Evolutionary conservation across 495 filamentous ascomycete genomes (phyloP).

Genomic region (Neurospora hispaniola): DNA sequence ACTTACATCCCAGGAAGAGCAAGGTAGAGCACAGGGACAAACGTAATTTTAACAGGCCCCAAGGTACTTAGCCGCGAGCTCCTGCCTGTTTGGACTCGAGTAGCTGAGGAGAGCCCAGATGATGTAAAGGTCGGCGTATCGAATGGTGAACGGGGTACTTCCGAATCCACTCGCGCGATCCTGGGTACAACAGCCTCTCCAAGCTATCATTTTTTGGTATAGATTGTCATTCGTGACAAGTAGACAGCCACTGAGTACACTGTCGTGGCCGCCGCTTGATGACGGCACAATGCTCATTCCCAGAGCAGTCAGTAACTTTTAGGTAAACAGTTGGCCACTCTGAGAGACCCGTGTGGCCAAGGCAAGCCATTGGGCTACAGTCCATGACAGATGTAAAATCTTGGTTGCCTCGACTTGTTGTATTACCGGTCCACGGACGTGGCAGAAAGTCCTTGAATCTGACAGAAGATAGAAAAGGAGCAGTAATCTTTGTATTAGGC

Average conservation of each 20-base stretch:
- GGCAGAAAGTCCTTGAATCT: conserved; percentile 1
- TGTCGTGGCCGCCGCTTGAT: not conserved
- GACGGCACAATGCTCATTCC: not conserved
- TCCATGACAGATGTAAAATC: not conserved
- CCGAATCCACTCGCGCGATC: not conserved
- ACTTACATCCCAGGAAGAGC: not conserved
- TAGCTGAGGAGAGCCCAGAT: not conserved
- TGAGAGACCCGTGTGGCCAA: not conserved
- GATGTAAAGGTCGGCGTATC: not conserved
- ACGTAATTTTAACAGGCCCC: not conserved
- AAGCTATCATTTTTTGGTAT: not conserved
- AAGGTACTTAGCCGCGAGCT: not conserved
- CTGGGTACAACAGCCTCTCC: not conserved
- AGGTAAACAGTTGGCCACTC: not conserved
- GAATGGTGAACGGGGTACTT: not conserved
- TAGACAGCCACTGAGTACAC: not conserved
- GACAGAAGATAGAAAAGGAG: not conserved
- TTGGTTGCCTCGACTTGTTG: not conserved
- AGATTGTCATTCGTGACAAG: not conserved
- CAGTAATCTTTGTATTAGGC: not conserved
- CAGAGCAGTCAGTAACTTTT: not conserved
- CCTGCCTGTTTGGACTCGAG: not conserved
- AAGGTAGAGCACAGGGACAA: not conserved
- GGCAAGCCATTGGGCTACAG: not conserved
- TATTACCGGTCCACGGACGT: not conserved